These are phyloP conservation scores for Elongisporangium undulatum DNA, from an alignment of 352 stramenopile species.

Conservation along the genomic window DNA sequence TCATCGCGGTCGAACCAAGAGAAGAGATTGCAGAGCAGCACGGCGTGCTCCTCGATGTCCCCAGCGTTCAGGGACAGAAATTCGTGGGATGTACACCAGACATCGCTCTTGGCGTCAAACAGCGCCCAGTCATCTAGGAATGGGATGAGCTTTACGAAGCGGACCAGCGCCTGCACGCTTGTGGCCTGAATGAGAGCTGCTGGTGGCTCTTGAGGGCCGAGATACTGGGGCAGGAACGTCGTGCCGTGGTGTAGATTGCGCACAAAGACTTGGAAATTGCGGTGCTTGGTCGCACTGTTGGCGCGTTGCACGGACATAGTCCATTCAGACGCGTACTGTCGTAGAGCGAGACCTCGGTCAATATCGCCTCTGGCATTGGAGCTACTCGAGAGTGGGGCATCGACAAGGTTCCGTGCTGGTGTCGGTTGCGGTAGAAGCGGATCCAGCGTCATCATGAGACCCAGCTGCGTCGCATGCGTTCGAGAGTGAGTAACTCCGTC, in stretches of 20 bases:
- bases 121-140: constrained; percentile 90
- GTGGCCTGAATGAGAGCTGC: constrained; percentile 14
- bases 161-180: constrained; percentile 39
- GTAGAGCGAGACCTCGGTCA: constrained; percentile 6
- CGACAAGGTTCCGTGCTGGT: constrained; percentile 3
- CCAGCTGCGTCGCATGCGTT: constrained; percentile 76
- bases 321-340: constrained; percentile 37
- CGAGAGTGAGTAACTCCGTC: constrained; percentile 24
- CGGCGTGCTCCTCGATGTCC: constrained; percentile 89
- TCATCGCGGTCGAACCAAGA: constrained; percentile 73
- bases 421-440: constrained; percentile 63
- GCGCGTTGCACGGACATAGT: constrained; percentile 7
- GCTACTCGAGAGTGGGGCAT: constrained; percentile 16
- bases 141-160: constrained; percentile 91
- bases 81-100: constrained; percentile 90
- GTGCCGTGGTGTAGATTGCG: constrained; percentile 58
- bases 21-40: constrained; percentile 91
- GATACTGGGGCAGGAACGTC: constrained; percentile 67
- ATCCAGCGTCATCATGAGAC: constrained; percentile 86
- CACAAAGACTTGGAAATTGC: constrained; percentile 74
- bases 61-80: constrained; percentile 87
- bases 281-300: constrained; percentile 17
- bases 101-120: constrained; percentile 73
- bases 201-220: constrained; percentile 74
- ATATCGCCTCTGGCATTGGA: constrained; percentile 3